Percentiles rank a stretch among this genome's conserved stretches.
Evolutionary conservation across 352 stramenopile genomes (phyloP).

Genomic region (Phytophthora meadii): DNA sequence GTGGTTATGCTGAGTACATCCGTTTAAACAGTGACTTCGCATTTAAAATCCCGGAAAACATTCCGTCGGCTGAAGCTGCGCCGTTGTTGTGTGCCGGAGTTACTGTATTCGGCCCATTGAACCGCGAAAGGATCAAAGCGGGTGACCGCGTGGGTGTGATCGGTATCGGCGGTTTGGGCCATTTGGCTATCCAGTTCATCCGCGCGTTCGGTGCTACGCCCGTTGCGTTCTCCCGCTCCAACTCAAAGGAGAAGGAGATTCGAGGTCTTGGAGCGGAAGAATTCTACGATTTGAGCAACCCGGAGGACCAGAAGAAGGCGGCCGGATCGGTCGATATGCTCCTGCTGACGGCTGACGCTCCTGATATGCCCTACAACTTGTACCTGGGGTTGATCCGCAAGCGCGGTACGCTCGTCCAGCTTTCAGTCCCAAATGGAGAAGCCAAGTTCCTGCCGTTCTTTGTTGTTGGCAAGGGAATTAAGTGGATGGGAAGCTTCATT

Average conservation of each 20-base stretch:
- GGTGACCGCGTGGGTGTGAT: constrained; percentile 22
- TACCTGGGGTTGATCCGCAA: no score
- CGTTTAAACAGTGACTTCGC: constrained; percentile 36
- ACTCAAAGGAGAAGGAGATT: neutral
- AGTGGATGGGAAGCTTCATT: constrained; percentile 12
- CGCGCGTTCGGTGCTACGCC: neutral
- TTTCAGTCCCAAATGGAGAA: no score
- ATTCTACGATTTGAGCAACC: no score
- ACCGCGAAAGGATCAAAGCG: constrained; percentile 22
- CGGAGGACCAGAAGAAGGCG: no score
- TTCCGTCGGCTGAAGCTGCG: constrained; percentile 16
- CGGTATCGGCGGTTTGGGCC: neutral
- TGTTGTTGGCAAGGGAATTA: no score
- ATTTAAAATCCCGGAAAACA: constrained; percentile 22
- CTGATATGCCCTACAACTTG: no score
- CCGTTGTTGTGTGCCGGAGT: constrained; percentile 18
- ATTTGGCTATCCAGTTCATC: neutral
- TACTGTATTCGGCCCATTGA: constrained; percentile 20
- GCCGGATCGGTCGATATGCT: no score
- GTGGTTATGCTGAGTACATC: constrained; percentile 33
- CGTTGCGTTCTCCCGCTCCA: neutral
- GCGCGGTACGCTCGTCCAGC: no score
- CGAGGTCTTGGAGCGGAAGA: no score
- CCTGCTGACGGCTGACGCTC: no score
- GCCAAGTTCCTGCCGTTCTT: no score